Conservation (phyloP, 306 rosid species). For the Bauhinia variegata region DNA sequence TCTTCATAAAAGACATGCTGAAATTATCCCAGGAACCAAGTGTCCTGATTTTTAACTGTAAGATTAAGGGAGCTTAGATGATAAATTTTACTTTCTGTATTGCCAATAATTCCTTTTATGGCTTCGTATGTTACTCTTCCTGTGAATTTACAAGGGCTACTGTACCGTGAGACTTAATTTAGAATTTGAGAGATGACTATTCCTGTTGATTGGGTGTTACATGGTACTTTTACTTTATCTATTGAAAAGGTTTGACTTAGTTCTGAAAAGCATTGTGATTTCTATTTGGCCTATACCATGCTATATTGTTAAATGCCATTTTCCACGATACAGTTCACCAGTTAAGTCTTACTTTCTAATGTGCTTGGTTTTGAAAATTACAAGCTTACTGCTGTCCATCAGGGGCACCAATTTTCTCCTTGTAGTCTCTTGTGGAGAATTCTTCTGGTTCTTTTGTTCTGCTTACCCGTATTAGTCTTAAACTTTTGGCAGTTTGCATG, state of each 20-base stretch:
- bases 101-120: background rate
- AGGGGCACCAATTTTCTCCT: conserved; percentile 25
- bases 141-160: conserved; percentile 5
- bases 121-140: conserved; percentile 5
- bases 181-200: conserved; percentile 7
- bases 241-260: conserved; percentile 7
- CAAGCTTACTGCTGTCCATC: conserved; percentile 16
- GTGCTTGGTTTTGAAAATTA: conserved; percentile 6
- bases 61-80: background rate
- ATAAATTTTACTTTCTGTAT: background rate
- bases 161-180: conserved; percentile 2
- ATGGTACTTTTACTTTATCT: conserved; percentile 16
- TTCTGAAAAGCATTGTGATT: conserved; percentile 12
- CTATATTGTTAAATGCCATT: conserved; percentile 83
- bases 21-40: background rate
- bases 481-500: conserved; percentile 85
- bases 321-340: conserved; percentile 98
- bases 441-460: conserved; percentile 3
- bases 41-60: background rate
- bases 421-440: conserved; percentile 25
- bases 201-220: conserved; percentile 15
- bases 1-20: conserved; percentile 6
- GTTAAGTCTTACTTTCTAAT: conserved; percentile 52
- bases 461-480: conserved; percentile 27
- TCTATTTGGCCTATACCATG: conserved; percentile 66